Evolutionary conservation across 108 stramenopile species (phyloP).

Genomic region (Stephanodiscus minutulus): DNA sequence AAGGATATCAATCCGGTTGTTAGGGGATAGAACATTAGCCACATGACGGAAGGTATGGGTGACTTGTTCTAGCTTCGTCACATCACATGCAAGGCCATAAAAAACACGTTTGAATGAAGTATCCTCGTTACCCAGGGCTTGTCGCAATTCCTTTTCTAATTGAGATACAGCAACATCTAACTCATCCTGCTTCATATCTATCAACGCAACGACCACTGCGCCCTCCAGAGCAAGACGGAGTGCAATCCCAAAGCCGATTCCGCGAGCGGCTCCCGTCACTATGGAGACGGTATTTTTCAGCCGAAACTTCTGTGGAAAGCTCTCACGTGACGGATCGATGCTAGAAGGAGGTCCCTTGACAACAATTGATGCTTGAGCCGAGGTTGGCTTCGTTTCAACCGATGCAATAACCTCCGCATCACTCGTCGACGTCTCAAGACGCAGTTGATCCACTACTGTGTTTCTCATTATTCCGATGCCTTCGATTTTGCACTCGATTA

Average conservation of each 20-base stretch:
- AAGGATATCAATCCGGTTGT: conserved; percentile 44
- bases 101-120: conserved; percentile 9
- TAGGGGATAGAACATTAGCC: conserved; percentile 37
- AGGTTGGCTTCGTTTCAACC: background rate
- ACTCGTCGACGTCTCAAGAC: conserved; percentile 3
- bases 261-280: conserved; percentile 63
- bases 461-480: conserved; percentile 57
- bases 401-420: background rate
- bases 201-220: conserved; percentile 42
- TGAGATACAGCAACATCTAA: conserved; percentile 45
- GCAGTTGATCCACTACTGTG: conserved; percentile 36
- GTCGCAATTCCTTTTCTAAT: conserved; percentile 26
- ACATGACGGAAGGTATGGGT: conserved; percentile 40
- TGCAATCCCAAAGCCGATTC: conserved; percentile 67
- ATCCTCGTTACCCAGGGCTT: background rate
- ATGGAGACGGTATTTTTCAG: conserved; percentile 38
- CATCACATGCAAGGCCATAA: conserved; percentile 55
- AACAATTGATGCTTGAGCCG: background rate
- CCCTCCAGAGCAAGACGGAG: conserved; percentile 55
- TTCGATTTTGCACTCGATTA: conserved; percentile 70
- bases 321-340: background rate
- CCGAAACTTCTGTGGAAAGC: conserved; percentile 23
- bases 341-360: conserved; percentile 15
- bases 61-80: conserved; percentile 46
- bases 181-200: conserved; percentile 46